A percentile compares a stretch with the other conserved stretches of the same genome.
Evolutionary conservation across 2,329 filamentous ascomycete species (phyloP).

Genomic region (Apiospora koreana): DNA sequence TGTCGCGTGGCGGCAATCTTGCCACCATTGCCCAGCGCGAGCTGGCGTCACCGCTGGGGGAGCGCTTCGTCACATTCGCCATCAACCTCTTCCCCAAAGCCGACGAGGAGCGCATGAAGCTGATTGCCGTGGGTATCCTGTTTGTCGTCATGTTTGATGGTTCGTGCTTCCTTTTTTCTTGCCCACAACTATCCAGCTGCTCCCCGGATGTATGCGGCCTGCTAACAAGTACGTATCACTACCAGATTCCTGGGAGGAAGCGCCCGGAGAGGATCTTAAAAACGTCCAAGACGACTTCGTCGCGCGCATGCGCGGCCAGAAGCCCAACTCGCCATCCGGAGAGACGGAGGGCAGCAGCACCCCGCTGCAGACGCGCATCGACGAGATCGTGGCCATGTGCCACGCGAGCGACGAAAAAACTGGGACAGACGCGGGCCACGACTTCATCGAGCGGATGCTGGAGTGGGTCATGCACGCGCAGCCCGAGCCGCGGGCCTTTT

Average conservation of each 20-base stretch:
- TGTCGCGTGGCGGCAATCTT: neutral
- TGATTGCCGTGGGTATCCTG: slow-evolving; percentile 2
- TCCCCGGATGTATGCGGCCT: too few relatives aligned
- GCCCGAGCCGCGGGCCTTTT: neutral
- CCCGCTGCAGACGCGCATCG: slow-evolving; percentile 2
- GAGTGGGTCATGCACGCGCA: slow-evolving; percentile 11
- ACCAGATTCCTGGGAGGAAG: neutral
- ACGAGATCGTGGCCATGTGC: slow-evolving; percentile 1
- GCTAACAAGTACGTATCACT: too few relatives aligned
- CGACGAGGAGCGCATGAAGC: slow-evolving; percentile 8
- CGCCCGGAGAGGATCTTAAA: neutral
- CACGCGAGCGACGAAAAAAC: neutral
- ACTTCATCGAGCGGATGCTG: slow-evolving; percentile 3
- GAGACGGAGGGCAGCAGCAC: neutral
- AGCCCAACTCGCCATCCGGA: neutral
- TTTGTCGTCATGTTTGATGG: slow-evolving; percentile 8
- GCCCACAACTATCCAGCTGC: too few relatives aligned
- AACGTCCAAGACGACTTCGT: slow-evolving; percentile 9
- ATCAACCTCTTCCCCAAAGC: slow-evolving; percentile 7
- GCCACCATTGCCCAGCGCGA: slow-evolving; percentile 1
- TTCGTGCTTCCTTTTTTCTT: neutral
- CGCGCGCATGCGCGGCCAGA: slow-evolving; percentile 1
- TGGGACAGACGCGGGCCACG: neutral
- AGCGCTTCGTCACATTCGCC: slow-evolving; percentile 5
- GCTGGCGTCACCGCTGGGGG: neutral